These are phyloP conservation scores for Aspergillus novoparasiticus DNA, from an alignment of 2,329 filamentous ascomycete species.

Conservation along the genomic window DNA sequence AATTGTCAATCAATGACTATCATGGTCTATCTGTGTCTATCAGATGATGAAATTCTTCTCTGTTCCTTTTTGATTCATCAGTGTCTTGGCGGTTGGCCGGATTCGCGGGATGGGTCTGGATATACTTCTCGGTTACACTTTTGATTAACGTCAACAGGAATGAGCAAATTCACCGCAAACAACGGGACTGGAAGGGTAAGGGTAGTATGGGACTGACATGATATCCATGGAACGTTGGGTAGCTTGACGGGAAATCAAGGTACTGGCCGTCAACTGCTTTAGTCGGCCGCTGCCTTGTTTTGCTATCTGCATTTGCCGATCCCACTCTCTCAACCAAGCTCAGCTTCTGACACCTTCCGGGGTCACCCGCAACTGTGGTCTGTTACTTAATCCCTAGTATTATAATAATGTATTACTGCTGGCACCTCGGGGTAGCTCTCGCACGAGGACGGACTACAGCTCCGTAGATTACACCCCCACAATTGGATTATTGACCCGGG, in stretches of 20 bases:
- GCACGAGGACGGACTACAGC: background rate
- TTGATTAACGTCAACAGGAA: background rate
- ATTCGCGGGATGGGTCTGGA: background rate
- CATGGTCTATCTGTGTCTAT: background rate
- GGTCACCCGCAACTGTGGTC: background rate
- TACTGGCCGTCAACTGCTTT: background rate
- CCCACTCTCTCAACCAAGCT: background rate
- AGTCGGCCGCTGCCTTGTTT: background rate
- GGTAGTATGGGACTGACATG: background rate
- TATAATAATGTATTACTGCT: background rate
- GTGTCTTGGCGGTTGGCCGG: background rate
- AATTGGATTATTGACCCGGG: background rate
- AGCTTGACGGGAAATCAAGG: background rate
- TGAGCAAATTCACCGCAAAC: background rate
- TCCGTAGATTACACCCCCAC: background rate
- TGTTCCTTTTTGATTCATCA: background rate
- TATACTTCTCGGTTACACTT: background rate
- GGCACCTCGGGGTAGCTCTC: background rate
- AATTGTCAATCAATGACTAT: background rate
- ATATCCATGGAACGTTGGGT: background rate
- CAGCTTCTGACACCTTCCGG: background rate
- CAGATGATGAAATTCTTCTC: background rate
- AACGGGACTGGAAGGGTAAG: background rate
- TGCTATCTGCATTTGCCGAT: constrained; percentile 1
- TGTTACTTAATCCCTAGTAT: background rate